Evolutionary conservation across 495 filamentous ascomycete species (phyloP).

Genomic region (Penicillium soppii): DNA sequence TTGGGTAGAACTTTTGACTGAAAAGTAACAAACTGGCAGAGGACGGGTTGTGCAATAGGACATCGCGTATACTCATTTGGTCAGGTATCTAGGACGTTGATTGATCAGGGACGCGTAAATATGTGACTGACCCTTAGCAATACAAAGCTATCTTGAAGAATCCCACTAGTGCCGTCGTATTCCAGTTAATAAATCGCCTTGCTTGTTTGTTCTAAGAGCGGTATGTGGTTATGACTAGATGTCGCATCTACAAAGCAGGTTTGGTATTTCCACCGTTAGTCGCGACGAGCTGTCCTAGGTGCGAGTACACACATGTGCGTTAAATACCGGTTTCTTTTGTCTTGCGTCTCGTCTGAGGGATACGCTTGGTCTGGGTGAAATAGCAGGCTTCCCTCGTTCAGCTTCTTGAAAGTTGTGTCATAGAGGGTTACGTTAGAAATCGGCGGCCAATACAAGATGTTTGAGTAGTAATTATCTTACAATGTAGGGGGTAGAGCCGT

Average conservation of each 20-base stretch:
- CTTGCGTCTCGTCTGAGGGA: too few relatives aligned
- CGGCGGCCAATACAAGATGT: background rate
- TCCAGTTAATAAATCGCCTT: too few relatives aligned
- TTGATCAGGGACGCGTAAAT: background rate
- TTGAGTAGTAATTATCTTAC: background rate
- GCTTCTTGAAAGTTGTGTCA: background rate
- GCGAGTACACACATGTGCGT: background rate
- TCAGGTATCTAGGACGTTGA: background rate
- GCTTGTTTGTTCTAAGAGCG: too few relatives aligned
- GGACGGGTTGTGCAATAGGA: too few relatives aligned
- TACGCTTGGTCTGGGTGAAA: background rate
- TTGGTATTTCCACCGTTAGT: too few relatives aligned
- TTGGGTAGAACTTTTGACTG: conserved; percentile 30
- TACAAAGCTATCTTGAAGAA: background rate
- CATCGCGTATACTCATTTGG: background rate
- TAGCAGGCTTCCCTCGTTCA: background rate
- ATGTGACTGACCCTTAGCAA: conserved; percentile 1
- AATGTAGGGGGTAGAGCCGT: background rate
- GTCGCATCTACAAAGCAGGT: too few relatives aligned
- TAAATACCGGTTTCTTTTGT: background rate
- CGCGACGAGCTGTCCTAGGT: too few relatives aligned
- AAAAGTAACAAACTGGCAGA: background rate
- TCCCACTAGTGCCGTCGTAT: background rate
- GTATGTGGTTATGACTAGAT: too few relatives aligned
- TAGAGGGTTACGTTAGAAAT: background rate